Conservation (phyloP, 2,329 filamentous ascomycete genomes). For the Aureobasidium subglaciale region DNA sequence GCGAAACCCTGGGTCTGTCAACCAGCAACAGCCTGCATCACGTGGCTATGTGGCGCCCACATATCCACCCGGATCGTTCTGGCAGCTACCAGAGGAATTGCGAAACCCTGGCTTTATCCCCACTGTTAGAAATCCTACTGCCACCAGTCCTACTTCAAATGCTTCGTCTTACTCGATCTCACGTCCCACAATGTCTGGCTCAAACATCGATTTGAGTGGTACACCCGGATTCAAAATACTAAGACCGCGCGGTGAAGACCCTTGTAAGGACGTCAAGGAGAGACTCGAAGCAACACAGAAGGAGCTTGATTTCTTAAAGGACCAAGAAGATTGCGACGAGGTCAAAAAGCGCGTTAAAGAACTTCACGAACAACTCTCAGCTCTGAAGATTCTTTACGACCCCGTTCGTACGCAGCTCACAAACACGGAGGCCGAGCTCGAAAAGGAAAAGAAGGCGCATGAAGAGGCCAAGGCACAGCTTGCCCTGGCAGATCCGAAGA, state of each 20-base stretch:
- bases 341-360: background rate
- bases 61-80: too few relatives aligned
- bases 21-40: too few relatives aligned
- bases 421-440: background rate
- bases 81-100: too few relatives aligned
- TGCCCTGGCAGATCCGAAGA: background rate
- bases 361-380: background rate
- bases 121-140: too few relatives aligned
- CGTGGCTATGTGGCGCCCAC: too few relatives aligned
- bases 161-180: too few relatives aligned
- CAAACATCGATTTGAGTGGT: too few relatives aligned
- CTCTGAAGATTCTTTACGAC: background rate
- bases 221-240: too few relatives aligned
- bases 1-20: too few relatives aligned
- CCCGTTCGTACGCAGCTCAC: background rate
- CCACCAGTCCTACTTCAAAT: too few relatives aligned
- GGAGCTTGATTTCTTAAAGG: background rate
- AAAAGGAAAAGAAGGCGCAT: background rate
- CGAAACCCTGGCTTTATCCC: too few relatives aligned
- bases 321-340: background rate
- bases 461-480: background rate
- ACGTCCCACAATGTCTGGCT: background rate
- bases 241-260: too few relatives aligned
- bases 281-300: background rate
- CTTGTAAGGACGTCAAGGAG: conserved; percentile 1